Base-by-base conservation (phyloP, 768 basidiomycete species). In the Pulveroboletus sp. region DNA sequence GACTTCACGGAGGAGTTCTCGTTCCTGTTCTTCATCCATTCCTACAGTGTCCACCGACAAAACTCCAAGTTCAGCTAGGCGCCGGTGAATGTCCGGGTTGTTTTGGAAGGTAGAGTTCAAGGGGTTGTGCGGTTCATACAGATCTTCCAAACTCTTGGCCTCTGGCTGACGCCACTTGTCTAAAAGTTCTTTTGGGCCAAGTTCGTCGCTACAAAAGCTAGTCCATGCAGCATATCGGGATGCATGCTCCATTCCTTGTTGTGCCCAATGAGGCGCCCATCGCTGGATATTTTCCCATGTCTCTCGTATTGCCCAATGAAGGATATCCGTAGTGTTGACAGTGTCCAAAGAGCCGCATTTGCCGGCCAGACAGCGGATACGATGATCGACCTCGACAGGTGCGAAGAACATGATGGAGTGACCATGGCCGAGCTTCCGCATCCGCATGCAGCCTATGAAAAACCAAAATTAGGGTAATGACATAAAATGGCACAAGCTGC, bases 391-490 rank as follows among this genome's bases (percentile, higher is more conserved):
- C 36, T 78, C 79, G 57, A 57, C 58, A 6, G 78, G 72, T 2
- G 75, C 76, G 35, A 75, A 75, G 52, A 80, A 79, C 49, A 74
- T 62, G 25, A 78, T 55, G 4, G 77, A 73, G 43, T 80, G 78
- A 0, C 71, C 73, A 8, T 60, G 55, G n/a, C 78, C 78, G 0
- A 80, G 68, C 51, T 69, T 69, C 13, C 79, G 68, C 77, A 80
- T 78, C 9, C 78, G 68, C 79, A 79, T 80, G 44, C 78, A 79
- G 10, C 76, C 78, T 78, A 11, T 62, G 60, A 13, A 14, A 8
- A n/a, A n/a, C n/a, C n/a, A n/a, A n/a, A n/a, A n/a, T n/a, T n/a
- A 14, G 4, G 3, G 8, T 10, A 37, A 35, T 36, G 11, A 7
- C 13, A 11, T 14, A 2, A n/a, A 12, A 31, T 20, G 1, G 2